Evolutionary conservation across 331 rosid species (phyloP).

Genomic region (Stylosanthes scabra): DNA sequence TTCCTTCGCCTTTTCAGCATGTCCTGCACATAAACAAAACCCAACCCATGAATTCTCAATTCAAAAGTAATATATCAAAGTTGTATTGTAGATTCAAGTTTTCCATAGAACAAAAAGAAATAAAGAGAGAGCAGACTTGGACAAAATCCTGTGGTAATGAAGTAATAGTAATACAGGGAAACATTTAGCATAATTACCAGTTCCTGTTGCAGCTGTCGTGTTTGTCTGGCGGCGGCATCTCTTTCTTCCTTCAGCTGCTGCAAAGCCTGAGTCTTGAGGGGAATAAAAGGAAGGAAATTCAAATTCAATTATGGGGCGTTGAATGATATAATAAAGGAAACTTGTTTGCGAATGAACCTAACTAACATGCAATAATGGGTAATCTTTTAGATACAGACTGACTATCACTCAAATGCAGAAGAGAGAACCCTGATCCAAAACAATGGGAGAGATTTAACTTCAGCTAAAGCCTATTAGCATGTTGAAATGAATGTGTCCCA

Average conservation of each 20-base stretch:
- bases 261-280: conserved; percentile 50
- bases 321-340: conserved; percentile 29
- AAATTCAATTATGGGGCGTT: not conserved
- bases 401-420: conserved; percentile 20
- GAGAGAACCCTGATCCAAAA: not conserved
- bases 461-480: too few relatives aligned
- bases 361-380: not conserved
- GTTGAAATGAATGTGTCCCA: not conserved
- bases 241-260: conserved; percentile 83
- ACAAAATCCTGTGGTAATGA: conserved; percentile 11
- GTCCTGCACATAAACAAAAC: conserved; percentile 58
- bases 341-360: conserved; percentile 19
- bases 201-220: conserved; percentile 83
- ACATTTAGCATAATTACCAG: conserved; percentile 55
- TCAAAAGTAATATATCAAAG: not conserved
- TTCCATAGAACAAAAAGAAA: not conserved
- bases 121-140: not conserved
- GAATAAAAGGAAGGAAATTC: conserved; percentile 32
- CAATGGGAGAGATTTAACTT: too few relatives aligned
- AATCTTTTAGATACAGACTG: not conserved
- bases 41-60: conserved; percentile 1
- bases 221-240: conserved; percentile 74
- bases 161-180: conserved; percentile 18
- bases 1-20: conserved; percentile 65
- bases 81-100: conserved; percentile 13